Base-by-base conservation (phyloP, 2,329 filamentous ascomycete genomes). In the Apiospora phragmitis region DNA sequence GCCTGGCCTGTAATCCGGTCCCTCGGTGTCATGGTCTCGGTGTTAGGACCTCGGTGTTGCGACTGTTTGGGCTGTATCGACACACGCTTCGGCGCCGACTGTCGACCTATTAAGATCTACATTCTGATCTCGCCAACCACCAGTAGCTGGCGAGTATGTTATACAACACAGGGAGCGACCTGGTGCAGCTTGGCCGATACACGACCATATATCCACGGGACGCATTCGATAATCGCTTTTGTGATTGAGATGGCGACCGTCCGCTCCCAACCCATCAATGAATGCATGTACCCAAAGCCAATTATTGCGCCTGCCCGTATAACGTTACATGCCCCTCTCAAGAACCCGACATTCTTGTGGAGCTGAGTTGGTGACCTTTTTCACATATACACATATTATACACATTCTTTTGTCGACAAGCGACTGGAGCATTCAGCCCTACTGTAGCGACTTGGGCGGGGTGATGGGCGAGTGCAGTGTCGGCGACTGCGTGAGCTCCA, bases 401-500 rank as follows among this genome's bases (percentile, higher is more conserved):
- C 55, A 62, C 55, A 29, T 32, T 62, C n/a, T 38, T 16, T 1
- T 21, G 21, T 3, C 14, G 26, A 32, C 26, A 32, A 32, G 26
- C 14, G 26, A 32, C 21, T 7, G 9, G 8, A 11, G 47, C n/a
- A 24, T 49, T 8, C 11, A 49, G 2, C 18, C 9, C 29, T 59
- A 38, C 55, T 62, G 21, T 21, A 18, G 43, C 32, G 35, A 68
- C 43, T 49, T 38, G 43, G 67, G 24, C 32, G 35, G 29, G 45
- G 18, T 29, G 45, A 38, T 38, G 32, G 45, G 43, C 29, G 67
- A 49, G 32, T 67, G 65, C 38, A 67, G 18, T 14, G 18, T 43
- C n/a, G 70, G 47, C 41, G 68, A 62, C 49, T 49, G 71, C 35
- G 70, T 65, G 35, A 65, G 59, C 62, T 72, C 72, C n/a, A 73